These are phyloP conservation scores for Periconia macrospinosa DNA, from an alignment of 2,329 filamentous ascomycete genomes.

Conservation along the genomic window DNA sequence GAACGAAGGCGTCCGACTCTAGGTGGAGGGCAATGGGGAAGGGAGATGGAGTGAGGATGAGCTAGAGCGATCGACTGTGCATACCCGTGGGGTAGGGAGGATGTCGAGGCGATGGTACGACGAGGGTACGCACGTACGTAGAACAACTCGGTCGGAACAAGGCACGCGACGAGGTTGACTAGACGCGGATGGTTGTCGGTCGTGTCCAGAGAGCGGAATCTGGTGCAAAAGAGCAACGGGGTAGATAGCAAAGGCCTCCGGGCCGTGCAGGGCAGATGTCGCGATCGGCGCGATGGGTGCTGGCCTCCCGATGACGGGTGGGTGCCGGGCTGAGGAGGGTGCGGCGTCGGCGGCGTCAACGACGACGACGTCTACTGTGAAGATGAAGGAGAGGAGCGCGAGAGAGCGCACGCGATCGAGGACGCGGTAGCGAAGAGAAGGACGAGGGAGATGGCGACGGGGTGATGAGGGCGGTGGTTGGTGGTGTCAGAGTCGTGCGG, in stretches of 20 bases:
- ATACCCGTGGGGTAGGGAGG: conserved; percentile 10
- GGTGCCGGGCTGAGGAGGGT: conserved; percentile 29
- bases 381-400: not conserved
- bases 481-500: conserved; percentile 25
- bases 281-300: conserved; percentile 22
- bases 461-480: conserved; percentile 18
- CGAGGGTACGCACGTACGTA: not conserved
- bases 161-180: not conserved
- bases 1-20: not conserved
- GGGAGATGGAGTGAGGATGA: not conserved
- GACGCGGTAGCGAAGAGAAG: conserved; percentile 26
- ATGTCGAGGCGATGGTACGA: not conserved
- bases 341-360: conserved; percentile 12
- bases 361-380: not conserved
- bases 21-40: not conserved
- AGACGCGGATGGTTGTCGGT: not conserved
- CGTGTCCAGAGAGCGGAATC: not conserved
- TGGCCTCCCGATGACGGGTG: conserved; percentile 18
- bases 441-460: conserved; percentile 5
- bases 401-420: conserved; percentile 15
- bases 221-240: not conserved
- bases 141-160: not conserved
- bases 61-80: conserved; percentile 16
- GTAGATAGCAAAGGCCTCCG: not conserved
- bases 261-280: conserved; percentile 10